Base-by-base conservation (phyloP, 257 asterid genomes). In the Rubia yunnanensis region DNA sequence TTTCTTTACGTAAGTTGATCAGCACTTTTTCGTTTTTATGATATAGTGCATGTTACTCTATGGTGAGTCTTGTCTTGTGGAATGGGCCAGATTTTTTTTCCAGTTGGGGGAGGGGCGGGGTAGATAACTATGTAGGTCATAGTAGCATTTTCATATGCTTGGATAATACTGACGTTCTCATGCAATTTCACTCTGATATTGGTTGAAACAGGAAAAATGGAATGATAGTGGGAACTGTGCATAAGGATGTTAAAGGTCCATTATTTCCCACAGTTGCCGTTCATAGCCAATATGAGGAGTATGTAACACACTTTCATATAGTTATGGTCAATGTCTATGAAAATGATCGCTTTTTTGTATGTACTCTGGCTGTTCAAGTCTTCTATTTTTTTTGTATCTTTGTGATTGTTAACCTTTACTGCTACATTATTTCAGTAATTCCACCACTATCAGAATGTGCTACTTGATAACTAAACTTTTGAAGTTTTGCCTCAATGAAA, bases 271-370 rank as follows among this genome's bases (percentile, higher is more conserved):
- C 99, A 10, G 85, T 94, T 69, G 86, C 98, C 39, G 99, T 94
- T 68, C 97, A 90, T 76, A 90, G 99, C 88, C 97, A 82, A 76
- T 76, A 81, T 83, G 99, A 94, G 81, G 96, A 85, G 99, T 94
- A 94, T 70, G 97, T 77, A 68, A 63, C 69, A 57, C 44, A 20
- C 35, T 54, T 60, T 31, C 61, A 44, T 64, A 34, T 67, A 48
- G 23, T 23, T 53, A 2, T 53, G 59, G 5, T 23, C 59, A 50
- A 49, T 14, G 20, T 22, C 70, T 65, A 1, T 15, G 9, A 48
- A 15, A 27, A 41, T 18, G 4, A 27, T 7, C 0, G 24, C n/a
- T 0, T 22, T 24, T 32, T 34, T 36, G 32, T 22, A 3, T 23
- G 11, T 38, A 26, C 13, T 9, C 23, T 27, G 5, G 26, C 14